Conservation (phyloP, 208 protist genomes). For the Trypanosoma grayi region DNA sequence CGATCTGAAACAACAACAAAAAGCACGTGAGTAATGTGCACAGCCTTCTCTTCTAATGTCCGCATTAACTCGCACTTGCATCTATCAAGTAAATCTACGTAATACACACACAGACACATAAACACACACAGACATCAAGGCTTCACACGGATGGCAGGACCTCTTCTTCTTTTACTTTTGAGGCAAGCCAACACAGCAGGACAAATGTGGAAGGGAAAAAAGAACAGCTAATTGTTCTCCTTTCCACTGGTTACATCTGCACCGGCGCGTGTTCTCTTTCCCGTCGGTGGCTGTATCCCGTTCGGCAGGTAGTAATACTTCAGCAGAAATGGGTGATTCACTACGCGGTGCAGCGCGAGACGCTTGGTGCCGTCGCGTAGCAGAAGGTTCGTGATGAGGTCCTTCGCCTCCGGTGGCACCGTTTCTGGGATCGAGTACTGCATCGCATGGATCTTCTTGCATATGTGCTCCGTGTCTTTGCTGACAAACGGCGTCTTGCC, state of each 20-base stretch:
- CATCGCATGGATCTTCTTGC: constrained; percentile 89
- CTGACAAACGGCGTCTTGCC: constrained; percentile 94
- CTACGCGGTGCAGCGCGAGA: constrained; percentile 76
- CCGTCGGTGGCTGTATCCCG: constrained; percentile 69
- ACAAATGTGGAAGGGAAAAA: constrained; percentile 6
- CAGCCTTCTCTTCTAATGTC: neutral
- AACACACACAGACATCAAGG: neutral
- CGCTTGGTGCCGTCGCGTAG: constrained; percentile 67
- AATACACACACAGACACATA: neutral
- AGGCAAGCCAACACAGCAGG: no score
- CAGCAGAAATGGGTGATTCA: constrained; percentile 83
- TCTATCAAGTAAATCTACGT: constrained; percentile 1
- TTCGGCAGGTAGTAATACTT: constrained; percentile 91
- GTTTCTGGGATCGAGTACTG: constrained; percentile 85
- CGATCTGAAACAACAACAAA: constrained; percentile 9
- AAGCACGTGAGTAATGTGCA: neutral
- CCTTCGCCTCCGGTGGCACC: constrained; percentile 82
- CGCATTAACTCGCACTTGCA: neutral
- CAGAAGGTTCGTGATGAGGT: constrained; percentile 84
- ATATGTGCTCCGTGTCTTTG: constrained; percentile 84
- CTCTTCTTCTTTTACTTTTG: neutral
- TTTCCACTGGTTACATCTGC: constrained; percentile 13
- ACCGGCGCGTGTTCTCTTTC: constrained; percentile 57
- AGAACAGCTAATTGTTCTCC: constrained; percentile 24
- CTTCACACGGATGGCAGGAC: neutral